A percentile compares a stretch with the other conserved stretches of the same genome.
Evolutionary conservation across 805 yeast genomes (phyloP).

Genomic region (Yarrowia keelungensis): DNA sequence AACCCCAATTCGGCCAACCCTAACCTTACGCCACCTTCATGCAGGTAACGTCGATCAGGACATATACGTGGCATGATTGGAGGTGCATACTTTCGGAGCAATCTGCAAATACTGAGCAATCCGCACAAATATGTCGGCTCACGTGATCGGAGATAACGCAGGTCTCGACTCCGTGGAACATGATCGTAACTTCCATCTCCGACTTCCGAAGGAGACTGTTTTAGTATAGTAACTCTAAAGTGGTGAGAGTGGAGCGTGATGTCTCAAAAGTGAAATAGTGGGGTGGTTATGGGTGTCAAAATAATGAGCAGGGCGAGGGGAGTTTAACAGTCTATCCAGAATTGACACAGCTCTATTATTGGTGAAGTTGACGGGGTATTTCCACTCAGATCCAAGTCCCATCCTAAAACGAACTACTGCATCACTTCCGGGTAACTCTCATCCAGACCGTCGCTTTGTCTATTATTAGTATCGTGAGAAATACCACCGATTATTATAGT

Average conservation of each 20-base stretch:
- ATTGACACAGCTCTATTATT: background rate
- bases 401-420: slow-evolving; percentile 3
- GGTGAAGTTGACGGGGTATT: background rate
- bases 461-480: background rate
- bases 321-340: background rate
- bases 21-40: background rate
- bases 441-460: background rate
- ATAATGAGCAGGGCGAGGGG: background rate
- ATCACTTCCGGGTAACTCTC: slow-evolving; percentile 13
- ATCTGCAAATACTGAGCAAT: background rate
- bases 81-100: slow-evolving; percentile 17
- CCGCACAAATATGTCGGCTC: background rate
- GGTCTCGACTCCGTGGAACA: background rate
- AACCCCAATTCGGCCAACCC: background rate
- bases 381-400: background rate
- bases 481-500: background rate
- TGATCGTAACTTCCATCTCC: background rate
- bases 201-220: background rate
- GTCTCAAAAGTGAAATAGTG: background rate
- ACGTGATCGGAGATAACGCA: background rate
- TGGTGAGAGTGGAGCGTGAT: background rate
- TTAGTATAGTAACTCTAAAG: background rate
- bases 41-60: slow-evolving; percentile 11
- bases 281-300: background rate
- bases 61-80: slow-evolving; percentile 26